These are phyloP conservation scores for Trichoderma sp. DNA, from an alignment of 2,329 filamentous ascomycete species.

Conservation along the genomic window DNA sequence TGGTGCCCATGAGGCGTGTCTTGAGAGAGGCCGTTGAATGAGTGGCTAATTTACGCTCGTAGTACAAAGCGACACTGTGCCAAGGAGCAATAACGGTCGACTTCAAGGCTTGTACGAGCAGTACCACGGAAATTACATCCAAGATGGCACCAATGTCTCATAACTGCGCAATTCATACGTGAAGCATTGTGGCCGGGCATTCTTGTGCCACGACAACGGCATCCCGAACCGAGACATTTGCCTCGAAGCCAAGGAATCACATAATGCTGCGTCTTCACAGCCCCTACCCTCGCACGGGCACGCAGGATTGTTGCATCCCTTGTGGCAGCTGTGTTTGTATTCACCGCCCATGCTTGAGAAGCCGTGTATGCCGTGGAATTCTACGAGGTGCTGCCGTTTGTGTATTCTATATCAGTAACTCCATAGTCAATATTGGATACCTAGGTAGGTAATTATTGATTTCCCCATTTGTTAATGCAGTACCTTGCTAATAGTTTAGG, in stretches of 20 bases:
- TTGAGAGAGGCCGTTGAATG: background rate
- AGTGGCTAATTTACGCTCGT: background rate
- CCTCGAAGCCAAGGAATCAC: background rate
- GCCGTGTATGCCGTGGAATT: background rate
- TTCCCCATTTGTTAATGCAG: background rate
- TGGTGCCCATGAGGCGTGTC: background rate
- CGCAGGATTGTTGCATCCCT: background rate
- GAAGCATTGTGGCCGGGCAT: background rate
- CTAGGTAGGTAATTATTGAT: background rate
- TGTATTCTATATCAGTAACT: background rate
- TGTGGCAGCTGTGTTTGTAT: background rate
- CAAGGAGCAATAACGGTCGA: background rate
- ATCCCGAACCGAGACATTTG: background rate
- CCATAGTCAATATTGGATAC: too few species aligned
- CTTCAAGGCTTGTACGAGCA: background rate
- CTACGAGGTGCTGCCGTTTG: background rate
- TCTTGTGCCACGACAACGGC: background rate
- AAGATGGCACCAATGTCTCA: background rate
- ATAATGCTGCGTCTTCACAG: background rate
- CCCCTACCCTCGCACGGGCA: background rate
- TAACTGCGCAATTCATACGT: background rate
- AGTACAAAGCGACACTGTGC: background rate
- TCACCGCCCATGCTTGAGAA: background rate
- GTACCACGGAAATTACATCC: background rate
- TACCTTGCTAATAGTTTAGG: background rate